Evolutionary conservation across 176 grass and related monocot species (phyloP), one percentile per base, ranked within the genome.

Genomic region (Calamus simplicifolius): DNA sequence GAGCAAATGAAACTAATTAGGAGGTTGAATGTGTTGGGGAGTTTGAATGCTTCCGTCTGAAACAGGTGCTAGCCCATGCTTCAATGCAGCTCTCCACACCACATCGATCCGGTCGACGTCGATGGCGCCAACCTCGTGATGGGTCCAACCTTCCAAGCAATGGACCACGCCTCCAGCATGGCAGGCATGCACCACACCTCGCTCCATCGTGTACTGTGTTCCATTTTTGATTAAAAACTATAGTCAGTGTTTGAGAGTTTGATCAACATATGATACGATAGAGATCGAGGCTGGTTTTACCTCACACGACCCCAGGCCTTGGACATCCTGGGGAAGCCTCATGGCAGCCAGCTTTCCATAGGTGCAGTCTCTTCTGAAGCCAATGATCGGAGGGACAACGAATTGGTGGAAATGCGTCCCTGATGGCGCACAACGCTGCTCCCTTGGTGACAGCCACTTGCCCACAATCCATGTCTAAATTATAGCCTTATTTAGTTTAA

Each of bases 361-460:
- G 16, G 87, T 85, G 81, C 93, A 97, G 84, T 88, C 93, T 7
- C 81, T 67, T 27, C 93, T 76, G 82, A 85, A 92, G 5, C 73
- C 52, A 49, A 97, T 91, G 61, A 97, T 77, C 26, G 87, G 87
- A 49, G 93, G 93, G 61, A 97, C 87, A 25, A 97, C 93, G 69
- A 97, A 97, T 72, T 97, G 93, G 81, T 97, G 93, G 79, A 97
- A 97, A 74, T 97, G 81, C 31, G 93, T 97, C 13, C 87, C 87
- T 17, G 78, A 0, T 61, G 87, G 73, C 25, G 93, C 87, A 84
- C 87, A 97, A 59, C 62, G 71, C 73, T 97, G 93, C 73, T 97
- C 87, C 73, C 79, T 71, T 53, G 48, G 81, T 19, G 83, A 85
- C 8, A 43, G 35, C 35, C 35, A 43, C 35, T 43, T 43, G 35